Conservation (phyloP, 305 asterid genomes). For the Euphrasia arctica region DNA sequence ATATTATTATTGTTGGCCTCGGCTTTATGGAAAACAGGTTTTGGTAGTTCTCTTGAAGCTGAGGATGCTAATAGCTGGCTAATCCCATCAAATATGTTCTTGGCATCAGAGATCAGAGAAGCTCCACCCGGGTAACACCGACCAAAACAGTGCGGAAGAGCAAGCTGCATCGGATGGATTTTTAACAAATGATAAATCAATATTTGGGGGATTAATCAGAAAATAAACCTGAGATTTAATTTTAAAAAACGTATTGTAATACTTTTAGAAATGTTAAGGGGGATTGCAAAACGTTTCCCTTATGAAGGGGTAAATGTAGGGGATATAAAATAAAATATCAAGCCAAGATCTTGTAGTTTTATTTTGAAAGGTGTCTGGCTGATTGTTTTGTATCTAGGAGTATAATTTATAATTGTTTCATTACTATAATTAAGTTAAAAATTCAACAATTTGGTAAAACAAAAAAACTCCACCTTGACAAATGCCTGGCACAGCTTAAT, state of each 20-base stretch:
- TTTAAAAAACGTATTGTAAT: not conserved
- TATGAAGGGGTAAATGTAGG: too few relatives aligned
- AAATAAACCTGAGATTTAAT: not conserved
- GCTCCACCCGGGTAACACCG: constrained; percentile 78
- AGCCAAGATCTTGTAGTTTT: too few relatives aligned
- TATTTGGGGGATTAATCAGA: not conserved
- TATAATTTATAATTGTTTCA: too few relatives aligned
- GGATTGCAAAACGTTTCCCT: too few relatives aligned
- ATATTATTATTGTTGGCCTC: constrained; percentile 27
- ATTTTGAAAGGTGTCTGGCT: too few relatives aligned
- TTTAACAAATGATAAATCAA: not conserved
- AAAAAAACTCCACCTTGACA: constrained; percentile 43
- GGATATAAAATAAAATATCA: too few relatives aligned
- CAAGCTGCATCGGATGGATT: constrained; percentile 41
- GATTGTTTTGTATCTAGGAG: too few relatives aligned
- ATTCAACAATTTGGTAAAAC: not conserved
- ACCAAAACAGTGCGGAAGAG: constrained; percentile 65
- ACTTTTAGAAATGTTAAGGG: too few relatives aligned
- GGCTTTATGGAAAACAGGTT: constrained; percentile 31
- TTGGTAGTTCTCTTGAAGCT: constrained; percentile 46
- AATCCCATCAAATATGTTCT: constrained; percentile 53
- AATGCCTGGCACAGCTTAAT: constrained; percentile 69
- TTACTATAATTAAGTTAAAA: not conserved
- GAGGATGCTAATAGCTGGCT: constrained; percentile 44
- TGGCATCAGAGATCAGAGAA: constrained; percentile 52